Evolutionary conservation across 139 green algal species (phyloP).

Genomic region (Auxenochlorella protothecoides): DNA sequence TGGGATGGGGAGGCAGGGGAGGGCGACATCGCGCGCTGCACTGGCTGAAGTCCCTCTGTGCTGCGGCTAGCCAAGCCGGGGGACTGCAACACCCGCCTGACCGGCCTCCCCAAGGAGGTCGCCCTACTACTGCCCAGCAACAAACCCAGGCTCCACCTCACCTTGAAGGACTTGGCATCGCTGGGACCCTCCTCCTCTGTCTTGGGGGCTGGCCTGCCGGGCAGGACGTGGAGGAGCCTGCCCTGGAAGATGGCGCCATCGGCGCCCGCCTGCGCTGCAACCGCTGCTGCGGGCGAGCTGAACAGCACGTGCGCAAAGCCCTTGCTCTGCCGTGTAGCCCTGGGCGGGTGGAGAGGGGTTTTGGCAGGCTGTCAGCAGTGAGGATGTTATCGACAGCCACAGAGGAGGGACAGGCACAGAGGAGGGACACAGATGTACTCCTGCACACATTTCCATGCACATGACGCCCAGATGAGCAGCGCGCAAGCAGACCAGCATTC

Average conservation of each 20-base stretch:
- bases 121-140: too few species aligned
- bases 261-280: conserved; percentile 47
- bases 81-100: too few species aligned
- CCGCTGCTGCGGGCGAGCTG: conserved; percentile 53
- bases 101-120: too few species aligned
- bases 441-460: too few species aligned
- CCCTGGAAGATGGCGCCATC: conserved; percentile 78
- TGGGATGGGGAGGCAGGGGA: not conserved
- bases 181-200: conserved; percentile 3
- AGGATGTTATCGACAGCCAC: too few species aligned
- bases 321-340: conserved; percentile 45
- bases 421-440: too few species aligned
- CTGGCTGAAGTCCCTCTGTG: too few species aligned
- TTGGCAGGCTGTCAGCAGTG: not conserved
- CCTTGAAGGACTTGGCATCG: too few species aligned
- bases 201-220: conserved; percentile 31
- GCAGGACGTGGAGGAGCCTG: conserved; percentile 88
- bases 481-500: too few species aligned
- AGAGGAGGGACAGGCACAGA: too few species aligned
- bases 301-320: conserved; percentile 88
- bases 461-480: not conserved
- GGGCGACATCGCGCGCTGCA: not conserved
- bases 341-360: conserved; percentile 3
- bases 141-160: too few species aligned
- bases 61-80: too few species aligned